Percentiles rank a stretch among this genome's conserved stretches.
Evolutionary conservation across 192 early-diverging fungal genomes (phyloP).

Genomic region (Glomus cerebriforme): DNA sequence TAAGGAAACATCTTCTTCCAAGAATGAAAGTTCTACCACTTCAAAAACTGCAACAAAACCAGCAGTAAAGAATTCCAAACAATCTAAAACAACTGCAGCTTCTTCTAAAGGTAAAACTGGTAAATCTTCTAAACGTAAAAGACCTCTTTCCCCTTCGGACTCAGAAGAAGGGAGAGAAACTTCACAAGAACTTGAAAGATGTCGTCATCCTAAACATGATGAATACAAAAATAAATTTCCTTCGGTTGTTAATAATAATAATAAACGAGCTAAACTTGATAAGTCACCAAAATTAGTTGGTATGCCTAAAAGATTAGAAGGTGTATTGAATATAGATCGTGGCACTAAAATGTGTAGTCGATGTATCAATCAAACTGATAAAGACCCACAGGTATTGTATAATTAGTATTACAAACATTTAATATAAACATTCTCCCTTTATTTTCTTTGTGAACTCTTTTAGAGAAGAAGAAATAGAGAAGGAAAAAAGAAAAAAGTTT

Average conservation of each 20-base stretch:
- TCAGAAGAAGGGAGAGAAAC: background rate
- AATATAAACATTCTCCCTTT: background rate
- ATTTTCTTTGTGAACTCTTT: too few relatives aligned
- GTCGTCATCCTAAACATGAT: background rate
- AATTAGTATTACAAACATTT: background rate
- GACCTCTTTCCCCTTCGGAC: background rate
- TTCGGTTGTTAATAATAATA: background rate
- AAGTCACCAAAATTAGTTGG: background rate
- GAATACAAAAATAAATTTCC: background rate
- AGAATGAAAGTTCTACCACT: background rate
- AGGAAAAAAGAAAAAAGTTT: too few relatives aligned
- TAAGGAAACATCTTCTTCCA: background rate
- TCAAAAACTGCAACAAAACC: background rate
- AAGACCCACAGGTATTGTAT: background rate
- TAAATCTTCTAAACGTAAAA: background rate
- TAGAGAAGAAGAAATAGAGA: too few relatives aligned
- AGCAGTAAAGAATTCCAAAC: too few relatives aligned
- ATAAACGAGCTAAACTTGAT: background rate
- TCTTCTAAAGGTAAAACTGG: background rate
- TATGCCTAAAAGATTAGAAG: conserved; percentile 5
- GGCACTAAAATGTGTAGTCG: background rate
- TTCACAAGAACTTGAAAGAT: background rate
- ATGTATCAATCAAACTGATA: conserved; percentile 1
- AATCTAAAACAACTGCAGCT: background rate
- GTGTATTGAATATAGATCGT: conserved; percentile 8